These are phyloP conservation scores for Paracoccidioides lutzii DNA, from an alignment of 2,329 filamentous ascomycete genomes.

Conservation along the genomic window DNA sequence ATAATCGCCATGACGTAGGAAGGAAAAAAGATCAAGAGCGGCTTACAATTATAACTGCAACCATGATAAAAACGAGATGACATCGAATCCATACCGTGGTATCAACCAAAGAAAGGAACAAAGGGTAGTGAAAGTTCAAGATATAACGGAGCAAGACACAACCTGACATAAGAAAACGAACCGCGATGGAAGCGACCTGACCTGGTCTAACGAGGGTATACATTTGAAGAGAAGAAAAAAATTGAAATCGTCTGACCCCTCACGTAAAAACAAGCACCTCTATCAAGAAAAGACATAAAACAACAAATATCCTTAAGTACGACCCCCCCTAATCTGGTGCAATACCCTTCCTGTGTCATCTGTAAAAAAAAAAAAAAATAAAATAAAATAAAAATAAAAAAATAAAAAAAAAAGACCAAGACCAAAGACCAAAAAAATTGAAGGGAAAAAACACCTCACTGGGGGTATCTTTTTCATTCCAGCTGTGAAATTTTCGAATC, in stretches of 20 bases:
- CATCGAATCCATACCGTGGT: conserved; percentile 5
- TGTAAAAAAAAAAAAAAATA: neutral
- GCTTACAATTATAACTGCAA: neutral
- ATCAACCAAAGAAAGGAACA: neutral
- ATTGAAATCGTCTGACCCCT: neutral
- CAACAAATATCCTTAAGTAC: conserved; percentile 6
- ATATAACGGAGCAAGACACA: neutral
- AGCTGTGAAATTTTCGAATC: neutral
- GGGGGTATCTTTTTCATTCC: neutral
- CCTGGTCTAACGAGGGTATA: conserved; percentile 11
- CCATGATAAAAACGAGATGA: conserved; percentile 1
- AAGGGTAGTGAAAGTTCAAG: neutral
- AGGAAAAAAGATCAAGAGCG: neutral
- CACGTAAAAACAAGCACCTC: conserved; percentile 7
- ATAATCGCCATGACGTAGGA: neutral
- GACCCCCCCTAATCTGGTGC: conserved; percentile 4
- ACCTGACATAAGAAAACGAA: neutral
- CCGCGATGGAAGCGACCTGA: conserved; percentile 3
- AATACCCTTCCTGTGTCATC: neutral
- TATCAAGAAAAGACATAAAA: conserved; percentile 6
- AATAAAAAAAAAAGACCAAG: neutral
- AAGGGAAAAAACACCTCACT: neutral
- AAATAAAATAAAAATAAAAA: neutral
- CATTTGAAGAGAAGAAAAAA: neutral
- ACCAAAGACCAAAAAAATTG: neutral